These are phyloP conservation scores for Crucihimalaya himalaica DNA, from an alignment of 345 rosid genomes.

Conservation along the genomic window DNA sequence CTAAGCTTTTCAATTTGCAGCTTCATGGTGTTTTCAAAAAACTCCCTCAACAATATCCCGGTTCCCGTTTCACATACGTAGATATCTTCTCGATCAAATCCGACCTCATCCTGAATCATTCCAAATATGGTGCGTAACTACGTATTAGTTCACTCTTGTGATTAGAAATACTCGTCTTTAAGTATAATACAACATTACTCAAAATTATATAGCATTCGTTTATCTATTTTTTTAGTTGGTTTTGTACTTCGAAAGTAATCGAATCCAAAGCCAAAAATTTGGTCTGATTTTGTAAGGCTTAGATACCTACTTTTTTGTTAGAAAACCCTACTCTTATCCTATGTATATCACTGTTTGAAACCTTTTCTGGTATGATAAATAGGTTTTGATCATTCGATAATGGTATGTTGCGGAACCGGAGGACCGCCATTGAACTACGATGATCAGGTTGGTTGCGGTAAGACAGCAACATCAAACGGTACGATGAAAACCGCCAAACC, in stretches of 20 bases:
- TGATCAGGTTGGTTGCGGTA: constrained; percentile 63
- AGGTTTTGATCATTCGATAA: constrained; percentile 91
- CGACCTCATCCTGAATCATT: constrained; percentile 43
- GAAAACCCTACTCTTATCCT: too few relatives aligned
- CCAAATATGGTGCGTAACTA: constrained; percentile 57
- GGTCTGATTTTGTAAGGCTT: too few relatives aligned
- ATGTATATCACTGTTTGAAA: background rate
- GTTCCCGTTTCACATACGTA: constrained; percentile 48
- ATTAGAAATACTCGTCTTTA: background rate
- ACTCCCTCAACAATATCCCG: constrained; percentile 44
- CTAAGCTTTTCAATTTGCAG: constrained; percentile 48
- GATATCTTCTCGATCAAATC: constrained; percentile 61
- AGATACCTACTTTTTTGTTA: too few relatives aligned
- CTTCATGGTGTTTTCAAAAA: constrained; percentile 39
- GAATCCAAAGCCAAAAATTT: too few relatives aligned
- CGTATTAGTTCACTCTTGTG: background rate
- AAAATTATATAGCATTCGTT: too few relatives aligned
- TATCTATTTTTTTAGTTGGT: too few relatives aligned
- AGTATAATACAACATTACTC: too few relatives aligned
- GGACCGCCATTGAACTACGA: constrained; percentile 90
- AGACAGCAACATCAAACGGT: constrained; percentile 63
- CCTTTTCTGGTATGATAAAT: constrained; percentile 35
- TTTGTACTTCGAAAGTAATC: too few relatives aligned
- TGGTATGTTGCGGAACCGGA: constrained; percentile 94
- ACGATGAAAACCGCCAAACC: constrained; percentile 54